Base-by-base conservation (phyloP, 2,329 filamentous ascomycete species). In the Arthrobotrys entomopaga region DNA sequence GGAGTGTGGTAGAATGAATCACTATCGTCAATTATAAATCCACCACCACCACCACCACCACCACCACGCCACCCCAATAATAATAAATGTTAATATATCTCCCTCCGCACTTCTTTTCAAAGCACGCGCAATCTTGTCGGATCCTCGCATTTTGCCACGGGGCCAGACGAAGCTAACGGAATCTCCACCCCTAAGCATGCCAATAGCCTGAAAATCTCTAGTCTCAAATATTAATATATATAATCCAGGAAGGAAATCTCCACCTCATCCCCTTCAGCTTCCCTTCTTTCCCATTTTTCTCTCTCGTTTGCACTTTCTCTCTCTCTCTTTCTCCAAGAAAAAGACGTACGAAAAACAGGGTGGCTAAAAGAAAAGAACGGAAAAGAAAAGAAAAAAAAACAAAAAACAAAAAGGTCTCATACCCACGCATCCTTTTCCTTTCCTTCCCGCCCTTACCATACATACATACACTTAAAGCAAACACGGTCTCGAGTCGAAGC, bases 101-200 rank as follows among this genome's bases (percentile, higher is more conserved):
- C n/a, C n/a, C n/a, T n/a, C n/a, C n/a, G n/a, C n/a, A 22, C 46
- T 20, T 20, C 48, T 22, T 5, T 48, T 19, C 48, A 6, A 50
- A 20, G 29, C 29, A 34, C 20, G 16, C 48, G 20, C 20, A 50
- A 42, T 57, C 38, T 19, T 15, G 15, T 13, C 56, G 40, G 40
- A 48, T 43, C 56, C 40, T 48, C 40, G 40, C 15, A 59, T 34
- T 59, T 59, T 59, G 56, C 56, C 56, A 59, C 56, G 19, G 46
- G 29, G 29, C 29, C 29, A 34, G 29, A 34, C 2, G 29, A 34
- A 34, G 29, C 29, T 34, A 34, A 34, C 29, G 29, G 29, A 34
- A 34, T 34, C 29, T 7, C 29, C 29, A 34, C 46, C 10, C 20
- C 19, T 5, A 1, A 50, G 3, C 8, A 50, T 22, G 19, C 19